phyloP scores from a whole-genome alignment of 768 basidiomycete genomes.

The Asterophora lycoperdoides region DNA sequence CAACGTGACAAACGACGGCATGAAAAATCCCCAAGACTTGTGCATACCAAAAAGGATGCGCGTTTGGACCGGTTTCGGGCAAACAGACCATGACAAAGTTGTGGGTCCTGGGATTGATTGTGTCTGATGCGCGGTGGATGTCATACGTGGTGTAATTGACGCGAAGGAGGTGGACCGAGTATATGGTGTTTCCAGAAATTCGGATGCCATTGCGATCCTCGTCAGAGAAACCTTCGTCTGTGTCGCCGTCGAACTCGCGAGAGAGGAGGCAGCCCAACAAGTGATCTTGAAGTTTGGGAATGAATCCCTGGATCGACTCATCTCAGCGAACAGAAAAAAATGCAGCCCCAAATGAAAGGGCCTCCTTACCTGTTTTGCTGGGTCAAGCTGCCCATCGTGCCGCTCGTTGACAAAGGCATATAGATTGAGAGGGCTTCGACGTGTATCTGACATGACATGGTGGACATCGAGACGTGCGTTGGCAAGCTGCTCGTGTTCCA shows the following conservation, averaged over 20 bases:
- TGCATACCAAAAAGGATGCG: too few species aligned
- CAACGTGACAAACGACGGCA: too few species aligned
- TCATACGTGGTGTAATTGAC: constrained; percentile 46
- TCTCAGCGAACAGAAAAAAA: too few species aligned
- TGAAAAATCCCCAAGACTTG: constrained; percentile 30
- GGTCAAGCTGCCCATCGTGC: neutral
- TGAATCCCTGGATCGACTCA: constrained; percentile 25
- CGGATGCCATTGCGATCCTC: constrained; percentile 18
- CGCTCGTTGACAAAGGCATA: too few species aligned
- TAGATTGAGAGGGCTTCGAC: too few species aligned
- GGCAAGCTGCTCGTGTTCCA: too few species aligned
- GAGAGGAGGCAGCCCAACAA: constrained; percentile 26
- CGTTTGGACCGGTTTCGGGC: constrained; percentile 17
- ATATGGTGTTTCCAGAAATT: constrained; percentile 23
- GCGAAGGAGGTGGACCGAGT: constrained; percentile 21
- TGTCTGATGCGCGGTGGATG: constrained; percentile 35
- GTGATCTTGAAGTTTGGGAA: constrained; percentile 31
- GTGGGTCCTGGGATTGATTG: constrained; percentile 35
- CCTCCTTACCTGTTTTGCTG: too few species aligned
- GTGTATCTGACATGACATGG: too few species aligned
- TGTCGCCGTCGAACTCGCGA: constrained; percentile 26
- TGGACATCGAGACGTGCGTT: too few species aligned
- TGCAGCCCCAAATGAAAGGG: too few species aligned
- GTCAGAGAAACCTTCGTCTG: constrained; percentile 19
- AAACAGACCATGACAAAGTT: constrained; percentile 33